Evolutionary conservation across 805 yeast genomes (phyloP), one percentile per base, ranked within the genome.

Genomic region (Kazachstania kunashirensis): DNA sequence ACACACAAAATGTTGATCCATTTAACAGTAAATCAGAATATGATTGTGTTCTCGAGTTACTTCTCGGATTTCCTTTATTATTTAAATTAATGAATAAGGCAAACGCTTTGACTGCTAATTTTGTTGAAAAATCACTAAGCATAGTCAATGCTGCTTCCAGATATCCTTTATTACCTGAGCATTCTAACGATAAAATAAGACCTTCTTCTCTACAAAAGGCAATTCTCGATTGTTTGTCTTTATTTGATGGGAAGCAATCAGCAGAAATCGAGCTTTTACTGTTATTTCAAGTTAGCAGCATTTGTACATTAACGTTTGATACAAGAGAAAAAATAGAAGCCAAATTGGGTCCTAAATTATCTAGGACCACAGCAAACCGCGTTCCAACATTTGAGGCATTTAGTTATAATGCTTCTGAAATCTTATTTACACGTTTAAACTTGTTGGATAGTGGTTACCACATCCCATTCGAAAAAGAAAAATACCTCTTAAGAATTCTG

Each of bases 161-260:
- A 28, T 85, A 81, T 54, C 94, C 94, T 1, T 67, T 81, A 10
- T 62, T 84, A 25, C 81, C 85, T 7, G 73, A 66, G 21, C 66
- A 65, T 43, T 65, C 65, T 24, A 53, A 61, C 4, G 95, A 85
- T 52, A 61, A 65, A 28, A 49, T 57, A 14, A 71, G 70, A 17
- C 73, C 77, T 36, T 73, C 96, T 0, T 65, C 68, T 8, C 59
- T 89, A 29, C 97, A 88, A 50, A 43, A 49, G 1, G 61, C 75
- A 0, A 75, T 84, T 1, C 50, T 84, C 20, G 62, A 62, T 1
- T 71, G 71, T 27, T 50, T 88, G 17, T 50, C 57, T 2, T 31
- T 48, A 1, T 45, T 59, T 49, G 48, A 46, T 13, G 13, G 53
- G 36, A 43, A 56, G 0, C 50, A 61, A 3, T 57, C 67, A 24